Conservation (phyloP, 192 early-diverging fungal species). For the Entomortierella lignicola region DNA sequence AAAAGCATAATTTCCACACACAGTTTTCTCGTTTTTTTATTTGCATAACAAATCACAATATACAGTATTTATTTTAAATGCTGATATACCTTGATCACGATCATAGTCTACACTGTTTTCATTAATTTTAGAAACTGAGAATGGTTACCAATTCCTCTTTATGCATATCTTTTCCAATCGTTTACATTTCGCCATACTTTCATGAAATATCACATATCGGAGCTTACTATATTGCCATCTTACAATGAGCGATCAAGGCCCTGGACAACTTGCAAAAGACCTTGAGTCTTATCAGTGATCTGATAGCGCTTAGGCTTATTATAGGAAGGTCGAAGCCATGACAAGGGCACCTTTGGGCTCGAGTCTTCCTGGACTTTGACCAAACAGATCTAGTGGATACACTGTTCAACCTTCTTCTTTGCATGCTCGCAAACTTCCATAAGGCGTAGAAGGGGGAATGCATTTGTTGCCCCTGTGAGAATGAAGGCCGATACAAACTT, state of each 20-base stretch:
- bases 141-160: background rate
- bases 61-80: background rate
- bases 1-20: too few relatives aligned
- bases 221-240: background rate
- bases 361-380: slow-evolving; percentile 20
- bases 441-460: slow-evolving; percentile 20
- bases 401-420: slow-evolving; percentile 6
- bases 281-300: background rate
- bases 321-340: slow-evolving; percentile 13
- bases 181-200: background rate
- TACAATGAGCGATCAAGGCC: background rate
- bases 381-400: slow-evolving; percentile 1
- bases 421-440: slow-evolving; percentile 23
- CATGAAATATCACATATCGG: background rate
- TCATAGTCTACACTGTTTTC: background rate
- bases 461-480: slow-evolving; percentile 20
- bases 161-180: too few relatives aligned
- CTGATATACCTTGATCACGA: background rate
- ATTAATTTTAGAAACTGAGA: background rate
- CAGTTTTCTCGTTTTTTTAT: too few relatives aligned
- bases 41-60: too few relatives aligned
- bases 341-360: slow-evolving; percentile 18
- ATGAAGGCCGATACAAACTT: slow-evolving; percentile 24
- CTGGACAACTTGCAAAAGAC: slow-evolving; percentile 10
- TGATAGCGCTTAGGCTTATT: slow-evolving; percentile 4